Conservation (phyloP, 192 early-diverging fungal genomes). For the Coemansia sp. region DNA sequence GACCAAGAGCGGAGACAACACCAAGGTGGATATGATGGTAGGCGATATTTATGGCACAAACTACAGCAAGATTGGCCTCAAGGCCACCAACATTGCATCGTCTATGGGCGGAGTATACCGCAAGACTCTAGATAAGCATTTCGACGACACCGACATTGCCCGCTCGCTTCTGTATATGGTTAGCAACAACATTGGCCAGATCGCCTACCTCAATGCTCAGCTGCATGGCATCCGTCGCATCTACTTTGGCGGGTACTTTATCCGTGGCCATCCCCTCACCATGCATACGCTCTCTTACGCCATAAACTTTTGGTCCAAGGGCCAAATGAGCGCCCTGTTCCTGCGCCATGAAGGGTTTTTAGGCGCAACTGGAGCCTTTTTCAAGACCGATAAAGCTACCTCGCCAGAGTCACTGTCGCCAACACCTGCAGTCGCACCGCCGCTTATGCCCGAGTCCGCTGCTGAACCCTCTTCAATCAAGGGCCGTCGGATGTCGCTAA, state of each 20-base stretch:
- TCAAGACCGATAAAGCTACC: slow-evolving; percentile 1
- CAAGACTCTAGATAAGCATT: slow-evolving; percentile 65
- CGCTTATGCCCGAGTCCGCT: background rate
- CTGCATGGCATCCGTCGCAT: slow-evolving; percentile 83
- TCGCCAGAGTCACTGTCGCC: background rate
- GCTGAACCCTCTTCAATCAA: background rate
- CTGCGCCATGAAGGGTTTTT: slow-evolving; percentile 96
- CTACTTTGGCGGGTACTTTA: slow-evolving; percentile 98
- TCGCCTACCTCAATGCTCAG: slow-evolving; percentile 95
- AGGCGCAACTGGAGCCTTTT: slow-evolving; percentile 85
- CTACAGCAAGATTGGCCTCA: slow-evolving; percentile 91
- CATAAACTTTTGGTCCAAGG: slow-evolving; percentile 97
- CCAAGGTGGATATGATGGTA: slow-evolving; percentile 82
- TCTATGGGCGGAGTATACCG: slow-evolving; percentile 97
- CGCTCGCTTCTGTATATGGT: slow-evolving; percentile 92
- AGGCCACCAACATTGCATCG: slow-evolving; percentile 89
- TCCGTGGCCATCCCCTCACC: slow-evolving; percentile 92
- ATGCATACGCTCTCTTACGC: slow-evolving; percentile 98
- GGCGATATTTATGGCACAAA: slow-evolving; percentile 94
- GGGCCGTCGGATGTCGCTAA: background rate
- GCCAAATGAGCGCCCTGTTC: slow-evolving; percentile 90
- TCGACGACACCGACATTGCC: slow-evolving; percentile 79
- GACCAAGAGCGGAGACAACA: slow-evolving; percentile 88
- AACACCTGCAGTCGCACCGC: background rate
- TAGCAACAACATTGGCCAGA: slow-evolving; percentile 98